phyloP scores from a whole-genome alignment of 192 early-diverging fungal species.

The Coemansia guatemalensis region DNA sequence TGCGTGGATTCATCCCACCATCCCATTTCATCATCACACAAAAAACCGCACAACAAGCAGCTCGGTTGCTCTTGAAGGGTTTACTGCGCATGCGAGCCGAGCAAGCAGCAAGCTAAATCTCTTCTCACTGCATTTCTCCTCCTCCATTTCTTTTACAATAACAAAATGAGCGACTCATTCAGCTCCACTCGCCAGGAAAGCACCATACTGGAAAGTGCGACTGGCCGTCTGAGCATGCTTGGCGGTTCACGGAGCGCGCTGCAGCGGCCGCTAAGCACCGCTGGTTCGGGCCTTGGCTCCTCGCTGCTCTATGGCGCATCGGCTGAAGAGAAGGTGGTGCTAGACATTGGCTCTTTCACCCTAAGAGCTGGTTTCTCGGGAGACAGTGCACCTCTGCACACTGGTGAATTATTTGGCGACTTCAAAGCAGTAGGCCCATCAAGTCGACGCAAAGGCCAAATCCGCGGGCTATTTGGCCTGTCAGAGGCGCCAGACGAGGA shows the following conservation, averaged over 20 bases:
- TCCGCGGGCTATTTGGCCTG: slow-evolving; percentile 4
- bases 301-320: slow-evolving; percentile 27
- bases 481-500: slow-evolving; percentile 2
- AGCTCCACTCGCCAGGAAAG: too few species aligned
- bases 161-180: too few species aligned
- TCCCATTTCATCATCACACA: too few species aligned
- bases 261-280: slow-evolving; percentile 3
- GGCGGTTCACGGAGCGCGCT: neutral
- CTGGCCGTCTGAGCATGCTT: neutral
- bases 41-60: too few species aligned
- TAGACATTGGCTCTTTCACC: slow-evolving; percentile 81
- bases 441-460: neutral
- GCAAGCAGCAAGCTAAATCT: too few species aligned
- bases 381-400: slow-evolving; percentile 74
- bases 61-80: too few species aligned
- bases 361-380: slow-evolving; percentile 86
- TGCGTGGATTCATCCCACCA: too few species aligned
- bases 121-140: too few species aligned
- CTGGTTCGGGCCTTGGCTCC: neutral
- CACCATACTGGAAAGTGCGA: too few species aligned
- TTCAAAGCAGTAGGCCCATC: slow-evolving; percentile 12
- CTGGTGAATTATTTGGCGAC: slow-evolving; percentile 55
- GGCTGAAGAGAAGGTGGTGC: slow-evolving; percentile 80
- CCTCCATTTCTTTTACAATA: too few species aligned
- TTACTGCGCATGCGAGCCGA: too few species aligned